Conservation (phyloP, 495 filamentous ascomycete species). For the Patellaria atrata region DNA sequence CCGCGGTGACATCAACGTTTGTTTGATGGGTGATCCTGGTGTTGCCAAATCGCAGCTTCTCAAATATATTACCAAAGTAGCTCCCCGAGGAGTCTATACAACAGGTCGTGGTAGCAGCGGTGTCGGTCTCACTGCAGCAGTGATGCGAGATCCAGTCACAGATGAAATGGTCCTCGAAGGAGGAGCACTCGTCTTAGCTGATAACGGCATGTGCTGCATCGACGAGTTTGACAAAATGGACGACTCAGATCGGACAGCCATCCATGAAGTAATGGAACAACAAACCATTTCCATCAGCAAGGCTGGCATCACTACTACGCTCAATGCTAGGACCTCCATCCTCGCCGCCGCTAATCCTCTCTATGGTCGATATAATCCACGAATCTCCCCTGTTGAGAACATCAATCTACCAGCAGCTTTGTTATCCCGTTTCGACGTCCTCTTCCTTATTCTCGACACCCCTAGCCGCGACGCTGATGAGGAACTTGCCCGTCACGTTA, state of each 20-base stretch:
- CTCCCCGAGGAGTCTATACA: slow-evolving; percentile 92
- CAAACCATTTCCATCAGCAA: slow-evolving; percentile 99
- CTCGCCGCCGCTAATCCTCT: slow-evolving; percentile 96
- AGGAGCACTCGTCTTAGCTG: slow-evolving; percentile 85
- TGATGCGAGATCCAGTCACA: slow-evolving; percentile 96
- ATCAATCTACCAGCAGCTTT: slow-evolving; percentile 95
- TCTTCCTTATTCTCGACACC: slow-evolving; percentile 92
- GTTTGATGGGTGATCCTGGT: slow-evolving; percentile 98
- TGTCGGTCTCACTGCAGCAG: slow-evolving; percentile 92
- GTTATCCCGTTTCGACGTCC: slow-evolving; percentile 89
- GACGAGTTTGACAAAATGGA: slow-evolving; percentile 99
- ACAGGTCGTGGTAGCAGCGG: slow-evolving; percentile 92
- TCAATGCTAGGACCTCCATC: slow-evolving; percentile 93
- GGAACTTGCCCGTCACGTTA: slow-evolving; percentile 87
- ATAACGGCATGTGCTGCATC: slow-evolving; percentile 98
- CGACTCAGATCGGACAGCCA: slow-evolving; percentile 86
- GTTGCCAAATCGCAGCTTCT: slow-evolving; percentile 96
- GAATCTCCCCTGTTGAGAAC: slow-evolving; percentile 91
- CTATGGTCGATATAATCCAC: slow-evolving; percentile 95
- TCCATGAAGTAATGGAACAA: slow-evolving; percentile 99
- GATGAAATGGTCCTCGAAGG: slow-evolving; percentile 99
- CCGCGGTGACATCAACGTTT: slow-evolving; percentile 96
- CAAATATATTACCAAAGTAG: slow-evolving; percentile 97
- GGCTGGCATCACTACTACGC: slow-evolving; percentile 87
- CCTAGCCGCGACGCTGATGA: slow-evolving; percentile 79